Conservation (phyloP, 192 early-diverging fungal genomes). For the Backusella tuberculispora region DNA sequence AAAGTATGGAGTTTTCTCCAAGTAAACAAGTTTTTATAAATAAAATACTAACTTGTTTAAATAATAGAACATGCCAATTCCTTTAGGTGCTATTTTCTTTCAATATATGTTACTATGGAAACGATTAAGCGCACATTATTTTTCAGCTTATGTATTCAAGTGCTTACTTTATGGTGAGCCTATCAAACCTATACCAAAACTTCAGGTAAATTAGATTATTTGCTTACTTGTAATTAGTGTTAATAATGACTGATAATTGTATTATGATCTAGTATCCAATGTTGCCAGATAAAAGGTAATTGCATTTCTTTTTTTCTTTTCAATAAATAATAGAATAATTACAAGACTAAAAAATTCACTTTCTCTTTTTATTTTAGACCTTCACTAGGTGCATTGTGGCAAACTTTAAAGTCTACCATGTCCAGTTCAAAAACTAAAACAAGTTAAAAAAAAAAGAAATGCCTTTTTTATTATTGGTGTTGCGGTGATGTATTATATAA, state of each 20-base stretch:
- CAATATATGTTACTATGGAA: slow-evolving; percentile 88
- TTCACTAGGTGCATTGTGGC: slow-evolving; percentile 11
- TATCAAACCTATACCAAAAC: slow-evolving; percentile 77
- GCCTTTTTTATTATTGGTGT: no score
- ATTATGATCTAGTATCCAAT: slow-evolving; percentile 63
- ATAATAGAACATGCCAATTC: slow-evolving; percentile 69
- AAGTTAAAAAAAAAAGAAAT: not conserved
- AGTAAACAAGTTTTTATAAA: not conserved
- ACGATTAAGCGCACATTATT: slow-evolving; percentile 78
- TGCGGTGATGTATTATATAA: no score
- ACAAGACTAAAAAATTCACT: not conserved
- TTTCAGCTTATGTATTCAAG: slow-evolving; percentile 73
- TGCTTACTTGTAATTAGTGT: not conserved
- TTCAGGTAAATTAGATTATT: slow-evolving; percentile 46
- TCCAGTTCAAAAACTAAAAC: not conserved
- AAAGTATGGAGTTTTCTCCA: not conserved
- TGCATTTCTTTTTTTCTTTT: not conserved
- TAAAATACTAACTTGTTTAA: not conserved
- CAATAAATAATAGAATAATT: not conserved
- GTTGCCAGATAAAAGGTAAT: slow-evolving; percentile 66
- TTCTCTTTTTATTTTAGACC: slow-evolving; percentile 16
- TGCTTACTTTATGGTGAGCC: slow-evolving; percentile 81
- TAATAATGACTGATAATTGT: no score
- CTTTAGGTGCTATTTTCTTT: slow-evolving; percentile 82
- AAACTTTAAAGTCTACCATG: slow-evolving; percentile 18